These are phyloP conservation scores for Porphyrellus cyaneotinctus DNA, from an alignment of 768 basidiomycete genomes.

Conservation along the genomic window DNA sequence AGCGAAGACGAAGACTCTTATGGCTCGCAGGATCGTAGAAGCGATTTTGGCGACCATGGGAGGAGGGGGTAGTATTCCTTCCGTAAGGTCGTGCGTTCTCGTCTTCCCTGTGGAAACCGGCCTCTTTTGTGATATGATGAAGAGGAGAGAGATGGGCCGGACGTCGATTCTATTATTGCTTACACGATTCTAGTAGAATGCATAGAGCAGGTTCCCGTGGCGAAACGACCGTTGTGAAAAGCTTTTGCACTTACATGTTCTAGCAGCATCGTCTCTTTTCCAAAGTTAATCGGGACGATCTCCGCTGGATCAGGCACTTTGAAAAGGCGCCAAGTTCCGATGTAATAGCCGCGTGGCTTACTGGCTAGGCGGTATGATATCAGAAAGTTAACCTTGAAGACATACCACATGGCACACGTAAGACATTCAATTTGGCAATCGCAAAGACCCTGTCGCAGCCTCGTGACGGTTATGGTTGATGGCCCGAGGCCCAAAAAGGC, in stretches of 20 bases:
- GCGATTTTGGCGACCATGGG: conserved; percentile 33
- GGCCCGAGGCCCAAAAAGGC: conserved; percentile 11
- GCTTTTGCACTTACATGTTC: background rate
- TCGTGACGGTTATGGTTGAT: conserved; percentile 12
- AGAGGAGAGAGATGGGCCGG: background rate
- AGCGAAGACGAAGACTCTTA: conserved; percentile 34
- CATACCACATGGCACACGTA: conserved; percentile 19
- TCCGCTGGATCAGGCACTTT: conserved; percentile 24
- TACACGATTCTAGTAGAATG: conserved; percentile 9
- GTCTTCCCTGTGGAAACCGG: conserved; percentile 12
- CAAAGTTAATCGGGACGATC: conserved; percentile 29
- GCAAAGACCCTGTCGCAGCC: conserved; percentile 19
- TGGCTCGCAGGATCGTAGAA: conserved; percentile 33
- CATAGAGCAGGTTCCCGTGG: conserved; percentile 6
- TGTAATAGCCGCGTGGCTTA: conserved; percentile 15
- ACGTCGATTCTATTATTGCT: conserved; percentile 5
- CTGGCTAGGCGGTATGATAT: conserved; percentile 7
- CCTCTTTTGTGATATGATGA: conserved; percentile 8
- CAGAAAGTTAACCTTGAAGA: conserved; percentile 29
- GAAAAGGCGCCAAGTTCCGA: conserved; percentile 9
- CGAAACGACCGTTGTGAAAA: background rate
- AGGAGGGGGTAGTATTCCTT: conserved; percentile 28
- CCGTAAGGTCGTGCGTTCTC: conserved; percentile 22
- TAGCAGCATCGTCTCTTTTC: background rate
- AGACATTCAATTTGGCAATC: conserved; percentile 13